A percentile compares a stretch with the other conserved stretches of the same genome.
phyloP scores from a whole-genome alignment of 1,284 basidiomycete genomes.

The Ceratobasidium sp. region DNA sequence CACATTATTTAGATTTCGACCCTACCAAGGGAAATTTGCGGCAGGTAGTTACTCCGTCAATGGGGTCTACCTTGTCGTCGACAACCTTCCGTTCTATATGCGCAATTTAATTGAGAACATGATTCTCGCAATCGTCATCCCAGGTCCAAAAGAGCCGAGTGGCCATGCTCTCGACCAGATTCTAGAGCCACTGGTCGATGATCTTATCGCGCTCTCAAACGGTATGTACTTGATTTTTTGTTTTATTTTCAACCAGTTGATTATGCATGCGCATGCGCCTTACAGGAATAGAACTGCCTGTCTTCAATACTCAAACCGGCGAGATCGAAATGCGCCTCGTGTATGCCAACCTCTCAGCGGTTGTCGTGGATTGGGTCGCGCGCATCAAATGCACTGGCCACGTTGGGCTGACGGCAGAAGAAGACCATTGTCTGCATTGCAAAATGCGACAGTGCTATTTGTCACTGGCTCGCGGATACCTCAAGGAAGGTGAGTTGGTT shows the following conservation, averaged over 20 bases:
- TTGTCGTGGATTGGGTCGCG: conserved; percentile 1
- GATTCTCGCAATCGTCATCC: conserved; percentile 7
- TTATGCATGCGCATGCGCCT: not conserved
- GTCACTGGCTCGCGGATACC: conserved; percentile 11
- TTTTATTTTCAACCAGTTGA: not conserved
- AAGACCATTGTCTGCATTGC: conserved; percentile 31
- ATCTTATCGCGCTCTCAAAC: conserved; percentile 10
- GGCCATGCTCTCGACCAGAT: conserved; percentile 21
- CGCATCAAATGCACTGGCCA: conserved; percentile 25
- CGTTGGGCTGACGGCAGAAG: not conserved
- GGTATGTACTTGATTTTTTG: conserved; percentile 8
- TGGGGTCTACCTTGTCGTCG: not conserved
- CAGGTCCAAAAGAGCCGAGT: not conserved
- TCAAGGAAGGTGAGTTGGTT: not conserved
- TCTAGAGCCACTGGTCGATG: conserved; percentile 18
- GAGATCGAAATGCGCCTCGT: not conserved
- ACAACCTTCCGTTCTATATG: conserved; percentile 14
- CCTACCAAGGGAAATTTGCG: not conserved
- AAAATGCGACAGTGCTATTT: conserved; percentile 14
- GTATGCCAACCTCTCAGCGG: not conserved
- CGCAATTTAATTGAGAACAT: conserved; percentile 7
- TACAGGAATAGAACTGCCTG: not conserved
- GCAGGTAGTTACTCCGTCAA: not conserved
- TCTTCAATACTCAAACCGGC: not conserved
- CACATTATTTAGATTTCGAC: not conserved